phyloP scores from a whole-genome alignment of 192 early-diverging fungal genomes.

The Backusella circina region DNA sequence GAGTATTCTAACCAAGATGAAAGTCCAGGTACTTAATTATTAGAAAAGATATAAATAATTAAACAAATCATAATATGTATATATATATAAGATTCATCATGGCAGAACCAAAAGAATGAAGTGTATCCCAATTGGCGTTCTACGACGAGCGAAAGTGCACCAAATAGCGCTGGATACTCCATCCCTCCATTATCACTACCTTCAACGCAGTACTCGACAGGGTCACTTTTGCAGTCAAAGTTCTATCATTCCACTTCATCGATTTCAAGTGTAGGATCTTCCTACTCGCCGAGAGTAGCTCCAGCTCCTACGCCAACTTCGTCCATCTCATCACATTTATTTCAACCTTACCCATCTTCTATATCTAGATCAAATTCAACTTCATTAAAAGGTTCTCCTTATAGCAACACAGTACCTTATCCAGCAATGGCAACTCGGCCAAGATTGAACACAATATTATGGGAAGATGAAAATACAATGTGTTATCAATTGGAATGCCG shows the following conservation, averaged over 20 bases:
- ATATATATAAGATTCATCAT: background rate
- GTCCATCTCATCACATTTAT: background rate
- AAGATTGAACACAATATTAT: conserved; percentile 67
- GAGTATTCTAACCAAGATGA: background rate
- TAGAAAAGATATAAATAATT: background rate
- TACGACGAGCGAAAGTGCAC: background rate
- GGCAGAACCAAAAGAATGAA: background rate
- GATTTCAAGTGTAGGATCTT: background rate
- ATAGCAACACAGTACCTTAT: background rate
- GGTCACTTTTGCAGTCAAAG: background rate
- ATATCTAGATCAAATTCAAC: background rate
- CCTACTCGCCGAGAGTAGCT: background rate
- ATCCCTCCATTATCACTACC: background rate
- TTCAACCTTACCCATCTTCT: conserved; percentile 4
- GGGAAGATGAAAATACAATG: conserved; percentile 78
- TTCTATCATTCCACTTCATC: background rate
- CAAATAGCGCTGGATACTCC: background rate
- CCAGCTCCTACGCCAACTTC: background rate
- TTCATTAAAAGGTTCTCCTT: background rate
- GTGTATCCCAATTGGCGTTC: background rate
- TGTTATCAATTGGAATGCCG: conserved; percentile 76
- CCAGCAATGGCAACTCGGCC: conserved; percentile 12
- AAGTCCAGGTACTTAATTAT: background rate
- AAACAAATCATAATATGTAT: background rate
- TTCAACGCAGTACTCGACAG: background rate